Evolutionary conservation across 345 rosid genomes (phyloP).

Genomic region (Ceriops decandra): DNA sequence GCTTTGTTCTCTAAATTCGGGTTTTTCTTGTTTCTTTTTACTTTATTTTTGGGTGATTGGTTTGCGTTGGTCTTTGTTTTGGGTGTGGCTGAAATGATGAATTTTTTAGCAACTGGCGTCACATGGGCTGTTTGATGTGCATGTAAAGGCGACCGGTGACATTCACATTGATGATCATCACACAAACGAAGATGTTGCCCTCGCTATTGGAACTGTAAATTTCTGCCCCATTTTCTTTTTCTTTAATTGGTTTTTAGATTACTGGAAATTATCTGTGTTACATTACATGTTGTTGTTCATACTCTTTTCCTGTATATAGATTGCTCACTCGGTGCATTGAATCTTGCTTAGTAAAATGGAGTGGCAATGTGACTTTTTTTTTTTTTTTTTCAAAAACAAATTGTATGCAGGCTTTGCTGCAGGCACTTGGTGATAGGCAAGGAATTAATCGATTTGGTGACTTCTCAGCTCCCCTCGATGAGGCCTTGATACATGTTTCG

Average conservation of each 20-base stretch:
- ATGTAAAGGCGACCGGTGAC: slow-evolving; percentile 85
- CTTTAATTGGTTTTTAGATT: background rate
- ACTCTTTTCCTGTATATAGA: no score
- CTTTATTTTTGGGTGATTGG: background rate
- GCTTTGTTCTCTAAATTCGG: no score
- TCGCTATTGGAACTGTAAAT: slow-evolving; percentile 80
- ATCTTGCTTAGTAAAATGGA: no score
- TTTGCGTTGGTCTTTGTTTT: background rate
- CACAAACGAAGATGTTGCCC: slow-evolving; percentile 87
- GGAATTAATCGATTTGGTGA: slow-evolving; percentile 91
- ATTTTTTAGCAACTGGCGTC: slow-evolving; percentile 80
- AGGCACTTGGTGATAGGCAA: slow-evolving; percentile 88
- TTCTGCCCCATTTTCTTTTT: background rate
- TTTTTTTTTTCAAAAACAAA: no score
- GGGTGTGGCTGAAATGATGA: background rate
- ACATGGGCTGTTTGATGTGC: slow-evolving; percentile 86
- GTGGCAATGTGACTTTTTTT: no score
- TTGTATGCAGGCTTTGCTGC: slow-evolving; percentile 59
- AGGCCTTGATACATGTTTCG: slow-evolving; percentile 78
- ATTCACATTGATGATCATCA: slow-evolving; percentile 94
- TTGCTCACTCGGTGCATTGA: no score
- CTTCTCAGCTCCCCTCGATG: slow-evolving; percentile 93
- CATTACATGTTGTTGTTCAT: no score
- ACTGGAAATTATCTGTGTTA: background rate
- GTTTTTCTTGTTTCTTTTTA: background rate